A percentile compares a stretch with the other conserved stretches of the same genome.
Evolutionary conservation across 768 basidiomycete species (phyloP).

Genomic region (Collybiopsis luxurians): DNA sequence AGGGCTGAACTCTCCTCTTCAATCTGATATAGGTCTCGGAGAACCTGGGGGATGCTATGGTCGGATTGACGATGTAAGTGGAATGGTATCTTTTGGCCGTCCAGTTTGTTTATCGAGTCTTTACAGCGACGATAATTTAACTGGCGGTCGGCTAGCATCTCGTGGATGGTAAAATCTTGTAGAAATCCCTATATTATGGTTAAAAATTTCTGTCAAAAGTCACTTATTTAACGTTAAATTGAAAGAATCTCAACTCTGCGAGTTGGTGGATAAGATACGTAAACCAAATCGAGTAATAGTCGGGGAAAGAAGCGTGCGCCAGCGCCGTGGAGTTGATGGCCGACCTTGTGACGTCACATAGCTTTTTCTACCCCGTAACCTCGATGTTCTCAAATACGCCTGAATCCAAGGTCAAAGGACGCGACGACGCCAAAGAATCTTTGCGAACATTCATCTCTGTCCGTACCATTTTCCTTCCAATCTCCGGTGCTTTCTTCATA

Average conservation of each 20-base stretch:
- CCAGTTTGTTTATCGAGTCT: not conserved
- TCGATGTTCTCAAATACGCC: slow-evolving; percentile 1
- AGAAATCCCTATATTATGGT: slow-evolving; percentile 7
- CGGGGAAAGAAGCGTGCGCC: too few species aligned
- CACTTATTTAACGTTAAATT: too few species aligned
- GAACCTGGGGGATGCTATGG: slow-evolving; percentile 89
- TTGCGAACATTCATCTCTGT: slow-evolving; percentile 44
- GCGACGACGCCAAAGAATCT: slow-evolving; percentile 18
- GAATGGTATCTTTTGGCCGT: not conserved
- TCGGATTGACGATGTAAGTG: slow-evolving; percentile 83
- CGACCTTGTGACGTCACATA: not conserved
- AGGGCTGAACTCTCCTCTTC: slow-evolving; percentile 9
- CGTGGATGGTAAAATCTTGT: slow-evolving; percentile 75
- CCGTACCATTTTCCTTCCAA: slow-evolving; percentile 12
- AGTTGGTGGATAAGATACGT: too few species aligned
- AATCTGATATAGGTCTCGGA: slow-evolving; percentile 58
- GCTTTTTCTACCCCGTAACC: slow-evolving; percentile 14
- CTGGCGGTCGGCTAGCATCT: slow-evolving; percentile 67
- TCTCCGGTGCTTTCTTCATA: not conserved
- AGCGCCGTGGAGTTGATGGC: too few species aligned
- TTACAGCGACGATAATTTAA: slow-evolving; percentile 57
- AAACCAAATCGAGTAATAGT: too few species aligned
- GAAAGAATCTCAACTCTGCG: too few species aligned
- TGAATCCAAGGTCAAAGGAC: not conserved
- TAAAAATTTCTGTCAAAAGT: not conserved